phyloP scores from a whole-genome alignment of 352 stramenopile genomes.

The Phytopythium helicoides region DNA sequence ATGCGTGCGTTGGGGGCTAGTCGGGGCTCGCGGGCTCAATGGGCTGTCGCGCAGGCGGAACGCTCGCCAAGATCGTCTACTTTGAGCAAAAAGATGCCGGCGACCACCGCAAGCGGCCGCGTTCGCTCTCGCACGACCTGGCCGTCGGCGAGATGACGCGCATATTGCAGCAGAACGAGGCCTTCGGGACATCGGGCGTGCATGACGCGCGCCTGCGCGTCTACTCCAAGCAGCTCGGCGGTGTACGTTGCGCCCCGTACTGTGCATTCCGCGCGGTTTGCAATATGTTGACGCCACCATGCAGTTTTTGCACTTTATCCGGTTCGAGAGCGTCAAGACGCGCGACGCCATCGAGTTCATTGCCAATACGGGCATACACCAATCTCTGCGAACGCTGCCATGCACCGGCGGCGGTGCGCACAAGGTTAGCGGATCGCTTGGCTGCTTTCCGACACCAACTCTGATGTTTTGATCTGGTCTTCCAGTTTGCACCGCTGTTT shows the following conservation, averaged over 20 bases:
- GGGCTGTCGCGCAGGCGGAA: constrained; percentile 90
- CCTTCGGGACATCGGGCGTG: constrained; percentile 79
- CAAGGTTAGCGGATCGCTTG: constrained; percentile 43
- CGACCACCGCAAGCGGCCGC: constrained; percentile 56
- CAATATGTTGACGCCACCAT: constrained; percentile 2
- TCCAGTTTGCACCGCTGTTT: constrained; percentile 69
- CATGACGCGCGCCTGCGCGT: constrained; percentile 89
- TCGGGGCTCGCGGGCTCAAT: no score
- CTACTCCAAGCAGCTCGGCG: constrained; percentile 86
- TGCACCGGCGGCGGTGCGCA: constrained; percentile 83
- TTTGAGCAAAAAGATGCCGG: constrained; percentile 82
- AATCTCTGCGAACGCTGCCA: constrained; percentile 72
- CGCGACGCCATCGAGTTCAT: constrained; percentile 78
- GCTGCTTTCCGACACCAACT: no score
- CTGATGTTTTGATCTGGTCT: not conserved
- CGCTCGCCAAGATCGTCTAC: constrained; percentile 95
- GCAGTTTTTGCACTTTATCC: constrained; percentile 96
- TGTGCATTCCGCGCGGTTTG: no score
- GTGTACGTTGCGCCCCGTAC: constrained; percentile 34
- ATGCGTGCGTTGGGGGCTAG: no score
- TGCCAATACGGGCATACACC: constrained; percentile 69
- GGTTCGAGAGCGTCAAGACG: constrained; percentile 79
- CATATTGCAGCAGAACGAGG: constrained; percentile 80
- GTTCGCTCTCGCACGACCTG: constrained; percentile 74
- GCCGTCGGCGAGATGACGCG: constrained; percentile 81